Conservation (phyloP, 805 yeast species). For the Deakozyma indianensis region DNA sequence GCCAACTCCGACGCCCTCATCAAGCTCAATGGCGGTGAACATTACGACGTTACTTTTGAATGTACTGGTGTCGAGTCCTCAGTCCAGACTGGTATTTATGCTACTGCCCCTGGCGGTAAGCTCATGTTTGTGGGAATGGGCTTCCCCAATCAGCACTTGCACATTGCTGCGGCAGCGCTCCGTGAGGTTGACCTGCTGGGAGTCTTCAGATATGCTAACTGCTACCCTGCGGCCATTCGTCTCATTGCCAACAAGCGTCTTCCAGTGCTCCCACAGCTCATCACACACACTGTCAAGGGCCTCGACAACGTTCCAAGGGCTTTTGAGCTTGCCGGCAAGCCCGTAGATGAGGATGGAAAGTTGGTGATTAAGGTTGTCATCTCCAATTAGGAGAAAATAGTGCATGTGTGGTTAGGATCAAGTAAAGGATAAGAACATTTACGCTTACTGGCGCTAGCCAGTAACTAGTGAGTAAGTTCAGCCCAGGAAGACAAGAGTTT, state of each 20-base stretch:
- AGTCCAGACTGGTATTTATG: slow-evolving; percentile 43
- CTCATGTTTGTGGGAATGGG: slow-evolving; percentile 19
- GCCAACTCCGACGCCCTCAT: slow-evolving; percentile 24
- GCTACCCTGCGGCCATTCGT: slow-evolving; percentile 16
- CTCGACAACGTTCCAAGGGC: slow-evolving; percentile 16
- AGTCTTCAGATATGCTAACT: slow-evolving; percentile 19
- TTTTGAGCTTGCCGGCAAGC: slow-evolving; percentile 18
- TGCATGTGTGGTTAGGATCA: too few species aligned
- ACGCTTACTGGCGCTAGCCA: too few species aligned
- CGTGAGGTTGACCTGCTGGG: slow-evolving; percentile 21
- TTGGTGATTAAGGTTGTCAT: slow-evolving; percentile 16
- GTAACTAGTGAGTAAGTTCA: too few species aligned
- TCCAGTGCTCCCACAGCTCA: slow-evolving; percentile 14
- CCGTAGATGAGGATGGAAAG: slow-evolving; percentile 17
- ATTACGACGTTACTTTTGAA: slow-evolving; percentile 48
- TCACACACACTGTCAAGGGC: slow-evolving; percentile 19
- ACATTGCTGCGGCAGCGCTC: slow-evolving; percentile 17
- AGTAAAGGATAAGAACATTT: too few species aligned
- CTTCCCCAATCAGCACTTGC: slow-evolving; percentile 19
- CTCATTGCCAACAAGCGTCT: slow-evolving; percentile 11
- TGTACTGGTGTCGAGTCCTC: slow-evolving; percentile 64
- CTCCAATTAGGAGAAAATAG: slow-evolving; percentile 2
- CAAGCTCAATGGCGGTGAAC: slow-evolving; percentile 14
- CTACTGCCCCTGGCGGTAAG: slow-evolving; percentile 42
- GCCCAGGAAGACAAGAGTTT: too few species aligned